Conservation (phyloP, 345 rosid species). For the Hibiscus mutabilis region DNA sequence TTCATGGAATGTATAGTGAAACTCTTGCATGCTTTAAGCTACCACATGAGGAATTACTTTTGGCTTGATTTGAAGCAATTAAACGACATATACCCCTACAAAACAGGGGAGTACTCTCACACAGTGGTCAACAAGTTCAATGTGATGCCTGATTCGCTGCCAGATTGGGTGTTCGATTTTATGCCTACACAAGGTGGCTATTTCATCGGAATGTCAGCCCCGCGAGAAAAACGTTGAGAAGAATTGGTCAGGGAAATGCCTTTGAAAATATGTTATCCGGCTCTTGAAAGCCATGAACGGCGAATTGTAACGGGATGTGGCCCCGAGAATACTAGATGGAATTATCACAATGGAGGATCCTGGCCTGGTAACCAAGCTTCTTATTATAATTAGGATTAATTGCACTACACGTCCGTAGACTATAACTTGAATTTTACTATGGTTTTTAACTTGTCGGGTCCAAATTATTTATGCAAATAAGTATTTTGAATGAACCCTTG, state of each 20-base stretch:
- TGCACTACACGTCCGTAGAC: too few relatives aligned
- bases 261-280: constrained; percentile 57
- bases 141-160: constrained; percentile 59
- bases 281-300: constrained; percentile 61
- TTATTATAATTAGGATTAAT: not conserved
- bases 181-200: constrained; percentile 59
- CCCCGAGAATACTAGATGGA: constrained; percentile 66
- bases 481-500: too few relatives aligned
- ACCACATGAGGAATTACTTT: constrained; percentile 56
- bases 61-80: constrained; percentile 63
- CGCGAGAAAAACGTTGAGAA: constrained; percentile 56
- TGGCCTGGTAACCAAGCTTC: constrained; percentile 48
- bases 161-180: constrained; percentile 65
- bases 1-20: constrained; percentile 42
- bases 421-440: too few relatives aligned
- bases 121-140: constrained; percentile 64
- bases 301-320: constrained; percentile 53
- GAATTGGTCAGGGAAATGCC: constrained; percentile 74
- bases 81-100: constrained; percentile 56
- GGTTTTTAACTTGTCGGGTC: too few relatives aligned
- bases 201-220: constrained; percentile 63
- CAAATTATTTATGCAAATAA: too few relatives aligned
- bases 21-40: constrained; percentile 59
- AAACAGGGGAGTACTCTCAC: constrained; percentile 62
- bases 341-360: constrained; percentile 68